phyloP scores from a whole-genome alignment of 208 protist species.

The Leishmania amazonensis region DNA sequence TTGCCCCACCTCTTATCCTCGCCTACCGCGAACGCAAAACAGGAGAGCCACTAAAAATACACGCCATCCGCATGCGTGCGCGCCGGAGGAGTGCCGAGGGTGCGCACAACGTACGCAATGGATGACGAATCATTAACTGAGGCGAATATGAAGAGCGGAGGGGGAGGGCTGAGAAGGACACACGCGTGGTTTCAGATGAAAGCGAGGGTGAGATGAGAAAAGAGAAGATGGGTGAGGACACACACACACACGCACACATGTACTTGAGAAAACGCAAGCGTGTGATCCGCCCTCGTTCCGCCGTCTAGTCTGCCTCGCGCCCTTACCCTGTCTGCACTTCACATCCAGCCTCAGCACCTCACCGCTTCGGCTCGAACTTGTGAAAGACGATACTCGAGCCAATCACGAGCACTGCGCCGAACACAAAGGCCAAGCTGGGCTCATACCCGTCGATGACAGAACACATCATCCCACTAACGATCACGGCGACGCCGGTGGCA shows the following conservation, averaged over 20 bases:
- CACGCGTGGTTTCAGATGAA: not conserved
- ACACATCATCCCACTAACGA: conserved; percentile 70
- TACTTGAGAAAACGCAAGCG: not conserved
- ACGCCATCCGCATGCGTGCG: not conserved
- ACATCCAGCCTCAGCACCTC: not conserved
- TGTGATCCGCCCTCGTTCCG: not conserved
- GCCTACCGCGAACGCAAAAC: not conserved
- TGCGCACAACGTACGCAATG: not conserved
- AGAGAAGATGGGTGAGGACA: not conserved
- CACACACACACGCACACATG: not conserved
- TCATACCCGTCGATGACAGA: conserved; percentile 55
- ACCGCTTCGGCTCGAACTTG: conserved; percentile 51
- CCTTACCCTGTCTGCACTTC: not conserved
- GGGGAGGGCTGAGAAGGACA: not conserved
- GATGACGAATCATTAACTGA: not conserved
- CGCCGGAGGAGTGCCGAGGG: not conserved
- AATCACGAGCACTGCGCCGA: conserved; percentile 59
- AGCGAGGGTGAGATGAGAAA: too few relatives aligned
- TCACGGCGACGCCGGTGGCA: conserved; percentile 76
- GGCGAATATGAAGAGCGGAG: not conserved
- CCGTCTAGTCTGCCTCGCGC: not conserved
- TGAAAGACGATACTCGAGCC: conserved; percentile 61
- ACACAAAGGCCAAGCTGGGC: conserved; percentile 46
- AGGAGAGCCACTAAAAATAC: not conserved
- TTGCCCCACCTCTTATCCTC: not conserved